Conservation (phyloP, 1,139 yeast species). For the Hansenula lynferdii region DNA sequence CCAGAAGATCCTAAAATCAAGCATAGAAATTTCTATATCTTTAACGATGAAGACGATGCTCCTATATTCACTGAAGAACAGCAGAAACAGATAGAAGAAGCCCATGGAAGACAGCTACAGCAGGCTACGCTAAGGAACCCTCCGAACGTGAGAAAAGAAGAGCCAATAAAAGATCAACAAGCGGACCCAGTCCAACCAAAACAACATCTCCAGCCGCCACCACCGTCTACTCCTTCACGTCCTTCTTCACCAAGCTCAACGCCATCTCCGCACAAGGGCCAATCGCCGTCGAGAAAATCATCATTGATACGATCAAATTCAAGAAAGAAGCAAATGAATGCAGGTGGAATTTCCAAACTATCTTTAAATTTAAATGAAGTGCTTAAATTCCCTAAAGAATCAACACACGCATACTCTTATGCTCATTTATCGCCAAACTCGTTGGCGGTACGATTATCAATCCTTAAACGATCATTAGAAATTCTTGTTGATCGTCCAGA, state of each 20-base stretch:
- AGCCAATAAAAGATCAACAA: no score
- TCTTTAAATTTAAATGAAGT: constrained; percentile 29
- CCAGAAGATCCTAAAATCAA: background rate
- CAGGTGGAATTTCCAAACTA: constrained; percentile 21
- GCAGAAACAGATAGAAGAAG: no score
- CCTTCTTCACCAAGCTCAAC: no score
- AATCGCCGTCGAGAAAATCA: background rate
- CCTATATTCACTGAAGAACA: background rate
- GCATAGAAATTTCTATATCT: constrained; percentile 2
- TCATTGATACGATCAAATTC: constrained; percentile 4
- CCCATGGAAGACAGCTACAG: no score
- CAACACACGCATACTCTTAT: constrained; percentile 81
- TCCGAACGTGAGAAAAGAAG: no score
- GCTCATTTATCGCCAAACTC: constrained; percentile 81
- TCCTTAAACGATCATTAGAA: constrained; percentile 70
- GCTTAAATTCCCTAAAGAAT: constrained; percentile 65
- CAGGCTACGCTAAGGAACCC: no score
- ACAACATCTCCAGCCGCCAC: background rate
- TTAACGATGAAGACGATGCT: constrained; percentile 11
- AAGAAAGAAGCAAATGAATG: constrained; percentile 2
- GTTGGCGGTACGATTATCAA: constrained; percentile 68
- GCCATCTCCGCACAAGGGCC: no score
- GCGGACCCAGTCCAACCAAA: no score
- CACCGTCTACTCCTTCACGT: background rate
- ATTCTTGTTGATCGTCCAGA: constrained; percentile 63